Evolutionary conservation across 345 rosid species (phyloP), one percentile per base, ranked within the genome.

Genomic region (Iberis pinnata): DNA sequence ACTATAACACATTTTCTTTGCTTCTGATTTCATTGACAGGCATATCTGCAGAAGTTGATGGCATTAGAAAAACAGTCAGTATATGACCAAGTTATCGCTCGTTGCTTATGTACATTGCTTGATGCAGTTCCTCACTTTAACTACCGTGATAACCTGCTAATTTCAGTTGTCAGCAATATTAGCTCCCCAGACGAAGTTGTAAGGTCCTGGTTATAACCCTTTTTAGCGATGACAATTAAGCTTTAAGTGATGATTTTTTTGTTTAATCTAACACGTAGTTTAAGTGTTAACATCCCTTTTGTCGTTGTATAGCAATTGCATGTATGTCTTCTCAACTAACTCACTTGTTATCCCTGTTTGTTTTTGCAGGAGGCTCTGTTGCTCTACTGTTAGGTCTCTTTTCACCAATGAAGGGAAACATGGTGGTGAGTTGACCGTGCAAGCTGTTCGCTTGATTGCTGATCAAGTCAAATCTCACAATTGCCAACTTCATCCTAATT

Each of bases 71-170:
- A 76, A 56, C 77, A 64, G 49, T 13, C 88, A 46, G 64, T 63
- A 25, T 92, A 74, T 70, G 78, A 73, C 60, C 88, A 76, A 61
- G 80, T 78, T 56, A 88, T 73, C 14, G 73, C 80, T 42, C 83
- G 94, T 50, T 85, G 98, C 58, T 41, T 85, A 47, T 88, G 88
- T 68, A 63, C 69, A 35, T 76, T 92, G 76, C 85, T 92, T 49
- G 97, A 88, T 26, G 77, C 95, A 50, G 84, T 60, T 69, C 95
- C 95, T 17, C 94, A 92, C 79, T 92, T 92, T 73, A 88, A 92
- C 77, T 92, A 73, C 60, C 71, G 85, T 3, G 88, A 85, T 59
- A 80, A 63, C 70, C 76, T 92, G 67, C 41, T 92, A 65, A 72
- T n/a, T 49, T 78, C 79, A 31, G 94, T 80, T 71, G 82, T 83